Base-by-base conservation (phyloP, 805 yeast species). In the Candida nanaspora region DNA sequence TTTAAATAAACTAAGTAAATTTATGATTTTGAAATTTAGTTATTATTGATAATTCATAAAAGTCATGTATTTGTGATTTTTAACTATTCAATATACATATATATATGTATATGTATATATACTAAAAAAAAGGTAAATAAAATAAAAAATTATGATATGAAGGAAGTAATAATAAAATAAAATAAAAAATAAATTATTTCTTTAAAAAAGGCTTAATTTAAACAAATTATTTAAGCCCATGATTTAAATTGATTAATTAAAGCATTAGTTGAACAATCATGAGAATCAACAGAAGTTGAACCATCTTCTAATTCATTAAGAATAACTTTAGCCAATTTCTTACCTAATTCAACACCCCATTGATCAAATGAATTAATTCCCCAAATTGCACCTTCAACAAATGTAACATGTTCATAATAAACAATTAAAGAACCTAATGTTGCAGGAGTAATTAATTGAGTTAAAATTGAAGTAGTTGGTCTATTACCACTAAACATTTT, bases 261-360 rank as follows among this genome's bases (percentile, higher is more conserved):
- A 49, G 84, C 87, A 62, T 84, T 83, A 55, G 98, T 93, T 37
- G 96, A 85, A 31, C 82, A 81, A 63, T 93, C 98, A 66, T 93
- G 98, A 45, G 78, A 60, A 28, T 69, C 61, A 41, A 84, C 80
- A 41, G n/a, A n/a, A n/a, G 69, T 65, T 35, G 63, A 59, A 25
- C 68, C 56, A 59, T 74, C 77, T 54, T 84, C 85, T 61, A 93
- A 80, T 70, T 93, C 97, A 56, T 76, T 76, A 56, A 94, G 91
- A 59, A 93, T 91, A 44, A 76, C 93, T 81, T 93, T 93, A 61
- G 98, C 98, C 62, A 93, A 79, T 40, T 84, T 94, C 73, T 93
- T 93, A 65, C 98, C 98, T 56, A 93, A 84, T 73, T 93, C 98
- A 58, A 93, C 98, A 69, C 98, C 98, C 96, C 98, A 93, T 75